A percentile compares a stretch with the other conserved stretches of the same genome.
phyloP scores from a whole-genome alignment of 331 rosid species.

The Arachis monticola region DNA sequence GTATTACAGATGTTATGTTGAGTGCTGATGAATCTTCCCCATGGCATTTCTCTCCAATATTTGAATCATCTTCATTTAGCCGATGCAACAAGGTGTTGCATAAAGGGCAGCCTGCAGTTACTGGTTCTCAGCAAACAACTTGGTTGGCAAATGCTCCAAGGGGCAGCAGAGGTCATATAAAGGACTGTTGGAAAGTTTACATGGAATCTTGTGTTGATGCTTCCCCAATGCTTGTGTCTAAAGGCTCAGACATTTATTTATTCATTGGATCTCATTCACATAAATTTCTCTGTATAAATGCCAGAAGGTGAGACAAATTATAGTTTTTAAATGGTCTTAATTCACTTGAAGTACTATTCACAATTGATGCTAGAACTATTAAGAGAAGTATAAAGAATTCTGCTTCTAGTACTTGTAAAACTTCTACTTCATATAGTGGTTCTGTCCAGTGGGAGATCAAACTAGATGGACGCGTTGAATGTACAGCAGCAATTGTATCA shows the following conservation, averaged over 20 bases:
- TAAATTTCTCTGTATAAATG: slow-evolving; percentile 81
- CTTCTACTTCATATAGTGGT: slow-evolving; percentile 69
- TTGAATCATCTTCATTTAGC: slow-evolving; percentile 67
- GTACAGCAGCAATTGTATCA: slow-evolving; percentile 79
- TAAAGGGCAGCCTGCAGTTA: slow-evolving; percentile 43
- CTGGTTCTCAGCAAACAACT: slow-evolving; percentile 41
- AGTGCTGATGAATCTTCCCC: slow-evolving; percentile 40
- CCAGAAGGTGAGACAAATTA: slow-evolving; percentile 61
- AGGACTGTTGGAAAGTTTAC: slow-evolving; percentile 73
- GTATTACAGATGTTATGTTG: slow-evolving; percentile 34
- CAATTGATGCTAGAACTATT: slow-evolving; percentile 25
- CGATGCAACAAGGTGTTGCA: slow-evolving; percentile 76
- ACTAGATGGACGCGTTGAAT: slow-evolving; percentile 88
- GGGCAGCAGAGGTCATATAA: slow-evolving; percentile 51
- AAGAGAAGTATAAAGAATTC: slow-evolving; percentile 15
- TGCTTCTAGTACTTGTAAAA: slow-evolving; percentile 28
- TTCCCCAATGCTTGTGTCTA: slow-evolving; percentile 74
- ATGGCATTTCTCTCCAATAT: slow-evolving; percentile 55
- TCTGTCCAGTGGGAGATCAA: slow-evolving; percentile 80
- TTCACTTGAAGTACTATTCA: slow-evolving; percentile 24
- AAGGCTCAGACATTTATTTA: slow-evolving; percentile 58
- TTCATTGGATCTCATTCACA: slow-evolving; percentile 93
- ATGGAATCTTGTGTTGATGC: slow-evolving; percentile 96
- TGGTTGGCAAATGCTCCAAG: slow-evolving; percentile 51
- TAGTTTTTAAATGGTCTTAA: slow-evolving; percentile 30